Percentiles rank a stretch among this genome's conserved stretches.
phyloP scores from a whole-genome alignment of 2,329 filamentous ascomycete genomes.

The Phaeosphaeriaceae sp. region DNA sequence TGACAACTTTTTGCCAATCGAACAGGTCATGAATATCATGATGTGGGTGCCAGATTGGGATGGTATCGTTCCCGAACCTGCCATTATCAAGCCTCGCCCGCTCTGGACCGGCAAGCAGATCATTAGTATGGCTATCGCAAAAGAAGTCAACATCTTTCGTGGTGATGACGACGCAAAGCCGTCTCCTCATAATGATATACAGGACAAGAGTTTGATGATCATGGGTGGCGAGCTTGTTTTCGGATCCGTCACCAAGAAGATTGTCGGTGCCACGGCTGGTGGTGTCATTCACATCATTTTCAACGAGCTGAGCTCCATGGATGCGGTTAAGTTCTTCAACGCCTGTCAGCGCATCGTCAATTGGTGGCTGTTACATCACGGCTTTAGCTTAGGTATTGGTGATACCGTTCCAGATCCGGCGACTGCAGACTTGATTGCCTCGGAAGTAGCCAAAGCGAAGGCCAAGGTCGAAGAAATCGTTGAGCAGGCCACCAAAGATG shows the following conservation, averaged over 20 bases:
- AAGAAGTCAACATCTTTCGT: constrained; percentile 73
- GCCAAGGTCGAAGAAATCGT: constrained; percentile 78
- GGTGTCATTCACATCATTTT: constrained; percentile 96
- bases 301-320: constrained; percentile 88
- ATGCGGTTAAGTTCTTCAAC: constrained; percentile 94
- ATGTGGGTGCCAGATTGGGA: constrained; percentile 99
- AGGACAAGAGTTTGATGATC: constrained; percentile 81
- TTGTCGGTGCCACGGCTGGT: constrained; percentile 84
- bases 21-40: constrained; percentile 95
- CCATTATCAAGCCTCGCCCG: constrained; percentile 90
- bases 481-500: constrained; percentile 78
- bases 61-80: constrained; percentile 87
- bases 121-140: constrained; percentile 88
- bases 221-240: constrained; percentile 89
- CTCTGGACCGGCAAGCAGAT: constrained; percentile 99
- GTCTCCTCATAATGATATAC: constrained; percentile 64
- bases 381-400: constrained; percentile 97
- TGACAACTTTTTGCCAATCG: constrained; percentile 88
- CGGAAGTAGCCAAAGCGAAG: constrained; percentile 82
- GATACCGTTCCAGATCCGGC: constrained; percentile 91
- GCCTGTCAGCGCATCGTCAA: constrained; percentile 93
- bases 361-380: constrained; percentile 96
- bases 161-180: constrained; percentile 66
- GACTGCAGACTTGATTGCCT: constrained; percentile 85
- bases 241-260: constrained; percentile 91